A percentile compares a stretch with the other conserved stretches of the same genome.
Evolutionary conservation across 345 rosid genomes (phyloP).

Genomic region (Crucihimalaya himalaica): DNA sequence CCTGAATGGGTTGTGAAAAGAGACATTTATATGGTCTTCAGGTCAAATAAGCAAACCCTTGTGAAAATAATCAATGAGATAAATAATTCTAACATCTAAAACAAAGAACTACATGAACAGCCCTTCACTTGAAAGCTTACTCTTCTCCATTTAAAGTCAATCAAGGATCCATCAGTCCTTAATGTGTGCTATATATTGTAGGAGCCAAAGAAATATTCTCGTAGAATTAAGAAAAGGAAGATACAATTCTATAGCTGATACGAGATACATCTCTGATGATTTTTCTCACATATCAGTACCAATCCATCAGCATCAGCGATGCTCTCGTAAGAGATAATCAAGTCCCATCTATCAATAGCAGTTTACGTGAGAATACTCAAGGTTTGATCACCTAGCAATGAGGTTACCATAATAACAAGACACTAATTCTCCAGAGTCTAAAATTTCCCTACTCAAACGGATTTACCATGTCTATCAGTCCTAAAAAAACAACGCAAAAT

Average conservation of each 20-base stretch:
- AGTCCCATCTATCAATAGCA: neutral
- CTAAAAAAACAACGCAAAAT: neutral
- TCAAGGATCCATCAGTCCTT: neutral
- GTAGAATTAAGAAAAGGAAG: neutral
- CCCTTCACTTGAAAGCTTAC: neutral
- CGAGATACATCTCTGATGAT: neutral
- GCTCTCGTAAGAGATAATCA: neutral
- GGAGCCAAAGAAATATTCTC: conserved; percentile 1
- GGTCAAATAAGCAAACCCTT: neutral
- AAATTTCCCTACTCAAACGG: neutral
- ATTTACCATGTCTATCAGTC: neutral
- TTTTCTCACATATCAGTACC: neutral
- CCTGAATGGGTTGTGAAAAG: neutral
- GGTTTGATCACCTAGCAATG: conserved; percentile 1
- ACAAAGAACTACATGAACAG: neutral
- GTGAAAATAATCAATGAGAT: neutral
- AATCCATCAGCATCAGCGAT: neutral
- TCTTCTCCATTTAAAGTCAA: neutral
- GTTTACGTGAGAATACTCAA: neutral
- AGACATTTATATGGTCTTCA: neutral
- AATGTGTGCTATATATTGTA: neutral
- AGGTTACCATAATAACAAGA: neutral
- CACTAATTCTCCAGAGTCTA: neutral
- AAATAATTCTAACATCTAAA: neutral
- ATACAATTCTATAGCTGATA: neutral